Percentiles rank a stretch among this genome's conserved stretches.
Conservation (phyloP, 352 stramenopile genomes). For the Phytopythium aichiense region DNA sequence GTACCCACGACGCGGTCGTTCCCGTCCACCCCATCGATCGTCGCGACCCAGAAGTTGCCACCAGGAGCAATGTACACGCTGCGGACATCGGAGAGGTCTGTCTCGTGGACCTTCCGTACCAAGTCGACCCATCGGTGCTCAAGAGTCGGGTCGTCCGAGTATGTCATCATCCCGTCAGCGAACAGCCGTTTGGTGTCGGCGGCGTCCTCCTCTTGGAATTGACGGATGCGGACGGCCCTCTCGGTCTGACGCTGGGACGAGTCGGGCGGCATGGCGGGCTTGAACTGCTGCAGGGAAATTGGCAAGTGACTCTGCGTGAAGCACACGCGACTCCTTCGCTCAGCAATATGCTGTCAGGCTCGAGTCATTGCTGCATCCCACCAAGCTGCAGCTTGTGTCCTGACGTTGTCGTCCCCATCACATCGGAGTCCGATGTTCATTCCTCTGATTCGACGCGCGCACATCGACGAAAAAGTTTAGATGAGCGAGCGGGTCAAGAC, state of each 20-base stretch:
- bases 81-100: conserved; percentile 27
- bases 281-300: neutral
- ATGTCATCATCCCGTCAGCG: conserved; percentile 33
- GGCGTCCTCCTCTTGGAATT: conserved; percentile 26
- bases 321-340: no score
- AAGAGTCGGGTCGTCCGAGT: conserved; percentile 16
- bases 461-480: conserved; percentile 2
- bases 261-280: neutral
- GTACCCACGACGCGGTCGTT: conserved; percentile 20
- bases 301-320: neutral
- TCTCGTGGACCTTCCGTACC: conserved; percentile 23
- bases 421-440: neutral
- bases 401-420: no score
- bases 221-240: conserved; percentile 18
- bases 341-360: no score
- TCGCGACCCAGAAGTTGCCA: conserved; percentile 45
- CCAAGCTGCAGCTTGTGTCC: no score
- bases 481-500: neutral
- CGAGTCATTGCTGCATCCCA: no score
- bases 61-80: conserved; percentile 27
- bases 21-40: conserved; percentile 11
- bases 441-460: neutral
- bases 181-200: conserved; percentile 29
- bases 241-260: neutral
- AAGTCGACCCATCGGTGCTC: conserved; percentile 21